These are phyloP conservation scores for Garcia nutans DNA, from an alignment of 345 rosid genomes.

Conservation along the genomic window DNA sequence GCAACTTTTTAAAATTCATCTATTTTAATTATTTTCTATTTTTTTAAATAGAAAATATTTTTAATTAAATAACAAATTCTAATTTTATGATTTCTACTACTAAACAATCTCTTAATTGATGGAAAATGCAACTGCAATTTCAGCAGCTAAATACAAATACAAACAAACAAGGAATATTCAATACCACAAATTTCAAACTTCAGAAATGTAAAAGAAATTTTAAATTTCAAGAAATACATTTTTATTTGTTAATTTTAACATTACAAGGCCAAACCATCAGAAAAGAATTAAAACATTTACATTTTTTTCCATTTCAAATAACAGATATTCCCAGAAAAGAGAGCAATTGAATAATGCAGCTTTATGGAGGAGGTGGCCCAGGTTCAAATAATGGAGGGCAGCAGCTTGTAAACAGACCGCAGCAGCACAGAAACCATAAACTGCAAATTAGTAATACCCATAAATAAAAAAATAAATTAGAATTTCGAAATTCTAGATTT, in stretches of 20 bases:
- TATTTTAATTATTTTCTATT: too few relatives aligned
- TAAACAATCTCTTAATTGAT: too few relatives aligned
- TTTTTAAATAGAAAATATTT: too few relatives aligned
- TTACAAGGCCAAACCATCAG: not conserved
- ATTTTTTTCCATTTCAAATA: not conserved
- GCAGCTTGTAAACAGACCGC: slow-evolving; percentile 52
- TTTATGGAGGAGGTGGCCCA: slow-evolving; percentile 43
- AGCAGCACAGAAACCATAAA: slow-evolving; percentile 54
- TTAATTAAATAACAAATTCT: too few relatives aligned
- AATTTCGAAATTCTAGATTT: slow-evolving; percentile 7
- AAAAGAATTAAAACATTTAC: not conserved
- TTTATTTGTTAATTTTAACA: not conserved
- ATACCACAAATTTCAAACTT: not conserved
- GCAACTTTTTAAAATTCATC: too few relatives aligned
- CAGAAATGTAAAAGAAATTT: not conserved
- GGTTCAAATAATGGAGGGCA: slow-evolving; percentile 59
- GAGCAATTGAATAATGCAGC: not conserved
- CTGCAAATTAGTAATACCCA: slow-evolving; percentile 30
- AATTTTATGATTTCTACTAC: too few relatives aligned
- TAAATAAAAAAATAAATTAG: not conserved
- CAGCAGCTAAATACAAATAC: not conserved
- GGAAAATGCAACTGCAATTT: not conserved
- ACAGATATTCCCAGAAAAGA: not conserved
- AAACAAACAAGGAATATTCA: not conserved
- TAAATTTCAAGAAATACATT: not conserved